Evolutionary conservation across 83 land plant species (phyloP).

Genomic region (Picea abies): DNA sequence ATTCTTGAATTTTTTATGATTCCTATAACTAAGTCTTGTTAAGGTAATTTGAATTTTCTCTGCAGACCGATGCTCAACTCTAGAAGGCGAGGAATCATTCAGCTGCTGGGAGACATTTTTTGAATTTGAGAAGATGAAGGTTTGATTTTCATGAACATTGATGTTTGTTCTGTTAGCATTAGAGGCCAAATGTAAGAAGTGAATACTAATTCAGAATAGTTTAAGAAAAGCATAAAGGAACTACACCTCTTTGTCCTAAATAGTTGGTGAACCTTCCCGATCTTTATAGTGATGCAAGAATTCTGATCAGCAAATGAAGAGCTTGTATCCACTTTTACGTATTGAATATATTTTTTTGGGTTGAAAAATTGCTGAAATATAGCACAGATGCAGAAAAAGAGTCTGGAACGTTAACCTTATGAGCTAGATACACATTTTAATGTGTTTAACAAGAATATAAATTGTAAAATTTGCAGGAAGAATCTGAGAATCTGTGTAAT

Average conservation of each 20-base stretch:
- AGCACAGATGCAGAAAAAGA: too few species aligned
- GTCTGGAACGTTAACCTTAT: too few species aligned
- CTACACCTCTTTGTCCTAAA: too few species aligned
- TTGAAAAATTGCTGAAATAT: too few species aligned
- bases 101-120: constrained; percentile 50
- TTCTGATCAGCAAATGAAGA: not conserved
- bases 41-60: not conserved
- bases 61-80: constrained; percentile 33
- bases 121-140: constrained; percentile 52
- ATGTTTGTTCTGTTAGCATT: too few species aligned
- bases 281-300: not conserved
- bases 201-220: too few species aligned
- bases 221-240: too few species aligned
- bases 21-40: too few species aligned
- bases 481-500: not conserved
- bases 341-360: too few species aligned
- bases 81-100: constrained; percentile 49
- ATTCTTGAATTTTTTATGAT: too few species aligned
- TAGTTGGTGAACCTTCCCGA: not conserved
- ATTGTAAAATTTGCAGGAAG: not conserved
- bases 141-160: not conserved
- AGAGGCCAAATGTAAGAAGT: too few species aligned
- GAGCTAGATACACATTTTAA: not conserved
- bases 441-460: not conserved
- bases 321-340: too few species aligned